A percentile compares a stretch with the other conserved stretches of the same genome.
Conservation (phyloP, 1,284 basidiomycete genomes). For the Sutorius eximius region DNA sequence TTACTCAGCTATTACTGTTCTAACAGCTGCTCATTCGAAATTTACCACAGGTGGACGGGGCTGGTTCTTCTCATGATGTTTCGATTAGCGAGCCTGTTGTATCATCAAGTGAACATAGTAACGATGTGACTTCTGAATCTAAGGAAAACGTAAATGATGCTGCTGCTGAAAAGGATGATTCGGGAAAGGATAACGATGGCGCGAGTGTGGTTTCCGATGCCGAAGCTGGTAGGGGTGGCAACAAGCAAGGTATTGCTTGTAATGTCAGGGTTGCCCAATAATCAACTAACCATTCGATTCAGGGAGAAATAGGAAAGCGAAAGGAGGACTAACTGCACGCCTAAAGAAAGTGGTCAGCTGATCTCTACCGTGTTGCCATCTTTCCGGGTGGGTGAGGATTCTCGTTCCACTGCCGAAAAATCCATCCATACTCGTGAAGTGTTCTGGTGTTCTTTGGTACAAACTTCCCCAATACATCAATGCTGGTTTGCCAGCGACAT, state of each 20-base stretch:
- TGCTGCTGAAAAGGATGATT: conserved; percentile 25
- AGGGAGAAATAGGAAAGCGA: background rate
- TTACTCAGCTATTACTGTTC: conserved; percentile 21
- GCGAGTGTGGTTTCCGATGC: conserved; percentile 15
- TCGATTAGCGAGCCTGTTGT: conserved; percentile 28
- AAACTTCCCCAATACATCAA: conserved; percentile 7
- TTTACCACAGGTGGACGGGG: conserved; percentile 17
- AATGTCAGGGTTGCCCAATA: background rate
- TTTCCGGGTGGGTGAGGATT: background rate
- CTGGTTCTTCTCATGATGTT: conserved; percentile 15
- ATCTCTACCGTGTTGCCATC: background rate
- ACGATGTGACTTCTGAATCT: conserved; percentile 24
- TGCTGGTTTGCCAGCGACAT: conserved; percentile 11
- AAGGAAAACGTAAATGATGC: conserved; percentile 26
- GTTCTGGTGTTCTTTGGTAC: conserved; percentile 25
- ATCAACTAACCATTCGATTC: conserved; percentile 10
- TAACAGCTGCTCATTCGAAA: conserved; percentile 33
- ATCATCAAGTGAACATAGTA: conserved; percentile 26
- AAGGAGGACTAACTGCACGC: background rate
- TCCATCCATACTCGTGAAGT: conserved; percentile 10
- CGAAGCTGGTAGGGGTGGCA: conserved; percentile 5
- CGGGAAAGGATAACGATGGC: conserved; percentile 26
- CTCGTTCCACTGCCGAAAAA: background rate
- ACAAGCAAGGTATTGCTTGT: conserved; percentile 15
- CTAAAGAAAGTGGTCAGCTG: background rate